Evolutionary conservation across 192 early-diverging fungal genomes (phyloP), one percentile per base, ranked within the genome.

Genomic region (Mortierella alpina): DNA sequence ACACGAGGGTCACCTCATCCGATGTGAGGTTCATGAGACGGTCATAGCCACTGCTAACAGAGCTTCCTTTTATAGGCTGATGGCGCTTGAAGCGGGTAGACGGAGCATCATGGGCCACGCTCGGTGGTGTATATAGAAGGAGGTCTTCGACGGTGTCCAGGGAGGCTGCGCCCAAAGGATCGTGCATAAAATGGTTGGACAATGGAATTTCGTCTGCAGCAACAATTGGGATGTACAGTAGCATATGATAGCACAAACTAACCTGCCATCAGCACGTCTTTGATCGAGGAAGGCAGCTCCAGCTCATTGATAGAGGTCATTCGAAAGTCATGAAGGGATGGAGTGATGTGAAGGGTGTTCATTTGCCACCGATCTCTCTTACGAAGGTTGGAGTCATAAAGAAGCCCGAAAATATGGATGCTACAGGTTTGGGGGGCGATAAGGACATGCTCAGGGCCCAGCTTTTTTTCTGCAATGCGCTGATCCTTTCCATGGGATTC

Each of bases 291-390:
- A 9, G 77, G 66, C 13, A 80, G 50, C 12, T 72, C 70, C 39
- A 80, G 59, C 31, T 64, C 63, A 50, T 68, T 72, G 60, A 80
- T 72, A 40, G 77, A 80, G 31, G 77, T 80, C 77, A 80, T 80
- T 68, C 17, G 42, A 14, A 5, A 31, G 31, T 31, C 31, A 31
- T 31, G 31, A 31, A 31, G 39, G 41, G 42, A 50, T 51, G 31
- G 58, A 13, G 39, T 39, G 31, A 22, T 8, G 39, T 59, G 12
- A 22, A 23, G 39, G 8, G 20, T 15, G n/a, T 55, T 55, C 54
- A 22, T 51, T 17, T 4, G 39, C 14, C 62, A 49, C 15, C 48
- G 22, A 23, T 18, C 20, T 31, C 31, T 31, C 54, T 56, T 18
- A 23, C n/a, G 31, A 31, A 31, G 31, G 31, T 3, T 2, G 31